Evolutionary conservation across 1,284 basidiomycete genomes (phyloP).

Genomic region (Ceratobasidium sp.): DNA sequence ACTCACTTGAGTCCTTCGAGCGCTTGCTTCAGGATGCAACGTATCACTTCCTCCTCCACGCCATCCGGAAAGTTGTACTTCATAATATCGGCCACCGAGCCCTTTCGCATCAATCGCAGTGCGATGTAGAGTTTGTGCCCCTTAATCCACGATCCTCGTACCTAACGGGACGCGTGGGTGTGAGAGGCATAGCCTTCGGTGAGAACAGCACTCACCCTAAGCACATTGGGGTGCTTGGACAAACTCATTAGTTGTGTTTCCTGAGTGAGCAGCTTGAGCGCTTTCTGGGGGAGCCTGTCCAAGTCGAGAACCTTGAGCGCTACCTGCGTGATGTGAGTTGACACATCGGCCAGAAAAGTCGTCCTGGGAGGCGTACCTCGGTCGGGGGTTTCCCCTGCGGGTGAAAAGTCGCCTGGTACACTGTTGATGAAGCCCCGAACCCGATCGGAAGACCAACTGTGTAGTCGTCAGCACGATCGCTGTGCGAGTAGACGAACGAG

Average conservation of each 20-base stretch:
- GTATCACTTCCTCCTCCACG: constrained; percentile 86
- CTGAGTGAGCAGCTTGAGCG: constrained; percentile 75
- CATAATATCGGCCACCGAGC: constrained; percentile 88
- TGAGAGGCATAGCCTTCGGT: constrained; percentile 23
- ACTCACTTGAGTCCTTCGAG: constrained; percentile 83
- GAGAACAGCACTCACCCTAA: constrained; percentile 20
- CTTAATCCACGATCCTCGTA: constrained; percentile 87
- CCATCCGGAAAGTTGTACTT: constrained; percentile 84
- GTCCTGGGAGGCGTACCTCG: constrained; percentile 30
- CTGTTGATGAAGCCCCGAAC: constrained; percentile 87
- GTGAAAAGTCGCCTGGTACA: constrained; percentile 77
- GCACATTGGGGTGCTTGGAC: constrained; percentile 63
- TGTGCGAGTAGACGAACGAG: constrained; percentile 51
- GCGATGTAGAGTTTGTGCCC: constrained; percentile 88
- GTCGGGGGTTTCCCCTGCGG: constrained; percentile 51
- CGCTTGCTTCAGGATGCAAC: constrained; percentile 84
- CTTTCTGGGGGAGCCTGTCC: constrained; percentile 74
- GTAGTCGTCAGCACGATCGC: constrained; percentile 77
- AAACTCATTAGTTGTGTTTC: constrained; percentile 93
- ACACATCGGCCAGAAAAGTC: constrained; percentile 46
- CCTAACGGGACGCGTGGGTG: constrained; percentile 86
- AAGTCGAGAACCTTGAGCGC: constrained; percentile 91
- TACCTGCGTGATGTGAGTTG: constrained; percentile 64
- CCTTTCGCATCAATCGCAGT: constrained; percentile 87
- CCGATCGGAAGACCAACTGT: constrained; percentile 77